A percentile compares a stretch with the other conserved stretches of the same genome.
Evolutionary conservation across 495 filamentous ascomycete species (phyloP).

Genomic region (Aspergillus sclerotioniger): DNA sequence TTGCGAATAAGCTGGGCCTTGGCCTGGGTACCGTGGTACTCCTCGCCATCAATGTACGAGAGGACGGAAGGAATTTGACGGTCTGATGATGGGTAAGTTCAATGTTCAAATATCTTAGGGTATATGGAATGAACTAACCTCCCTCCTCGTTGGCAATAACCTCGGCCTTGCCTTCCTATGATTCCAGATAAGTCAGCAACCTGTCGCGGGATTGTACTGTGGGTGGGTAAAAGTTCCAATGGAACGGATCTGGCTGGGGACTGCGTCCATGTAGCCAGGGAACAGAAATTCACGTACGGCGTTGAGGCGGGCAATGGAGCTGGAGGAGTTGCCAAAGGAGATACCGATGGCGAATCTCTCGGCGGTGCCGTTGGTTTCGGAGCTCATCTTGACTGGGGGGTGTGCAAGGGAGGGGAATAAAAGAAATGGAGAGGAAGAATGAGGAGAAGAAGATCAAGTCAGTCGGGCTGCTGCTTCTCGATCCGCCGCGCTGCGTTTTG

Average conservation of each 20-base stretch:
- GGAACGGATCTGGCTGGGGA: neutral
- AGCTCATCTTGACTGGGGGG: slow-evolving; percentile 51
- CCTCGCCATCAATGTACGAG: slow-evolving; percentile 91
- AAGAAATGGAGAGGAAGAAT: slow-evolving; percentile 4
- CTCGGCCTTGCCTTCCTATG: slow-evolving; percentile 85
- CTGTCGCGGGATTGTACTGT: neutral
- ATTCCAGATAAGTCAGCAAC: slow-evolving; percentile 15
- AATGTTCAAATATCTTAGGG: slow-evolving; percentile 2
- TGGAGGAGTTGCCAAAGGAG: slow-evolving; percentile 96
- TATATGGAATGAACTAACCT: slow-evolving; percentile 54
- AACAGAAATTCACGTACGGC: slow-evolving; percentile 42
- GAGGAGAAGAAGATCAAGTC: slow-evolving; percentile 22
- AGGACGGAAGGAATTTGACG: slow-evolving; percentile 94
- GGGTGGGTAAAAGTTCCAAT: neutral
- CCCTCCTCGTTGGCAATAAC: slow-evolving; percentile 99
- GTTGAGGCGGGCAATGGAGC: slow-evolving; percentile 87
- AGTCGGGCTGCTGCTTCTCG: slow-evolving; percentile 33
- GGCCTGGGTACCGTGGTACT: slow-evolving; percentile 94
- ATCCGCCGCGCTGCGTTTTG: slow-evolving; percentile 7
- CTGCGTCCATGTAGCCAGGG: neutral
- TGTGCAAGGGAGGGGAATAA: slow-evolving; percentile 15
- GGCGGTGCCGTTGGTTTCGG: slow-evolving; percentile 42
- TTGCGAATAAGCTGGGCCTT: slow-evolving; percentile 92
- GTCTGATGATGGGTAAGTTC: slow-evolving; percentile 53
- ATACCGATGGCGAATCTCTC: slow-evolving; percentile 86